Base-by-base conservation (phyloP, 176 grass and related monocot genomes). In the Paspalum vaginatum region DNA sequence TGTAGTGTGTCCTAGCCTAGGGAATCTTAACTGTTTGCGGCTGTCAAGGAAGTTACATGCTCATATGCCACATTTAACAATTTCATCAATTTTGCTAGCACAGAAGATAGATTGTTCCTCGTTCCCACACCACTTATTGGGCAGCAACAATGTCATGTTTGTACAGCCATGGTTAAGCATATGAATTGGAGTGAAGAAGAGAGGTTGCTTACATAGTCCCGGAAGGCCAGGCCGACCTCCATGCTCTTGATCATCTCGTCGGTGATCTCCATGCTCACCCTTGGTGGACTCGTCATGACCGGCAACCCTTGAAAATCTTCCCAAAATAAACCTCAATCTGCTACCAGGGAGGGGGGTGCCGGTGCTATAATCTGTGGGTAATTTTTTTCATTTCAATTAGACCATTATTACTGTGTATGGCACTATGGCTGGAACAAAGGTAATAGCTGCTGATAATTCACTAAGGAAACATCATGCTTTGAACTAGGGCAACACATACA, bases 211-310 rank as follows among this genome's bases (percentile, higher is more conserved):
- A 98, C 92, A 68, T 98, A 98, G 64, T 98, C 96, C 42, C 92
- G 72, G 79, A 98, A 98, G 54, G 96, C 96, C 88, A 98, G 67
- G 5, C 96, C 92, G 54, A 98, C 96, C 84, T 98, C 96, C 92
- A 98, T 98, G 92, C 88, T 85, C 90, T 98, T 98, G 74, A 98
- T 67, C 48, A 98, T 83, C 86, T 98, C 96, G 44, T 98, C 96
- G 16, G 77, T 93, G 65, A 95, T 83, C 86, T 98, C 96, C 96
- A 95, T 93, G 44, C 56, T 71, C 53, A 94, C 91, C 68, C 37
- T 80, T 15, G 77, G 77, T n/a, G 77, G 49, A 66, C 77, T 79
- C 38, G 77, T 53, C 63, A 67, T 66, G 32, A 8, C 39, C 12
- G 40, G 12, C 18, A 39, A 49, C 9, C 18, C 11, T 14, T 4